Evolutionary conservation across 306 rosid species (phyloP).

Genomic region (Fagus sylvatica): DNA sequence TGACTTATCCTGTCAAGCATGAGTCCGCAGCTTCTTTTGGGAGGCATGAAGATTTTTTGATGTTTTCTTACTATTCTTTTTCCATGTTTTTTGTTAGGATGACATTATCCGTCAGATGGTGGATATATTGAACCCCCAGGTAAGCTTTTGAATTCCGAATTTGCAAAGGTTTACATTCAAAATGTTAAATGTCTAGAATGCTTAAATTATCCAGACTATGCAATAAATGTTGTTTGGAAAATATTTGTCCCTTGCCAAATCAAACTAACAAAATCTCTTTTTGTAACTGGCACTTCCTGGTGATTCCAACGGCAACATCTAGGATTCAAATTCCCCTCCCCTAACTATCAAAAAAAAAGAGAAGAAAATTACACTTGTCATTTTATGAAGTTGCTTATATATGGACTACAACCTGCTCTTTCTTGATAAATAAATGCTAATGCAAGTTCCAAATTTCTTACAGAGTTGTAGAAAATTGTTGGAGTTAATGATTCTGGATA

Average conservation of each 20-base stretch:
- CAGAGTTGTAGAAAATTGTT: constrained; percentile 82
- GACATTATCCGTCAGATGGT: constrained; percentile 71
- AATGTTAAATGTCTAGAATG: not conserved
- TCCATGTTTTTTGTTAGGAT: constrained; percentile 47
- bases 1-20: not conserved
- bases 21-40: not conserved
- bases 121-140: constrained; percentile 94
- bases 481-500: constrained; percentile 81
- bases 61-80: constrained; percentile 33
- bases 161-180: constrained; percentile 18
- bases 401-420: not conserved
- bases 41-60: not conserved
- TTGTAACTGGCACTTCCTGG: not conserved
- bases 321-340: not conserved
- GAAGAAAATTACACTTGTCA: not conserved
- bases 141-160: constrained; percentile 21
- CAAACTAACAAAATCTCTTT: not conserved
- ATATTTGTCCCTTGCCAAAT: not conserved
- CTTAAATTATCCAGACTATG: not conserved
- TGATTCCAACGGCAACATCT: no score
- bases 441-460: constrained; percentile 16
- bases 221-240: not conserved
- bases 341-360: no score
- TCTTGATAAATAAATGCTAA: constrained; percentile 23
- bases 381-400: not conserved